Evolutionary conservation across 2,329 filamentous ascomycete genomes (phyloP), one percentile per base, ranked within the genome.

Genomic region (Scytalidium lignicola): DNA sequence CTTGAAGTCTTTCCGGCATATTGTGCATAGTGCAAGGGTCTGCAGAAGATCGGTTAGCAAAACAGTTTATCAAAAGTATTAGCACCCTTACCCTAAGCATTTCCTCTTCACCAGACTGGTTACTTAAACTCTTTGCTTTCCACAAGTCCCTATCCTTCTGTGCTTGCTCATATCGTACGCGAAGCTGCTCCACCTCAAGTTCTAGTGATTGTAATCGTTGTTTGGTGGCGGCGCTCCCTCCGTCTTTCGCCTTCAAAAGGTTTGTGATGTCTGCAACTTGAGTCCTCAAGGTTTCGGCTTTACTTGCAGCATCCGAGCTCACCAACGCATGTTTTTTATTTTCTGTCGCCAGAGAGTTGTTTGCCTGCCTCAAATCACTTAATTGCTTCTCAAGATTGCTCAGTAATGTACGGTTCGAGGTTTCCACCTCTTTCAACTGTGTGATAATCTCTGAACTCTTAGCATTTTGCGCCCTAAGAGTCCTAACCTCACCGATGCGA

Each of bases 361-460:
- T 83, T 17, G 86, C 80, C 55, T 92, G 88, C 65, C 86, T 90
- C 59, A 90, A 73, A 61, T 97, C 90, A 9, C 84, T 82, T 37
- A 93, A 71, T 64, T 97, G 91, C 71, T 96, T 96, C 69, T 99
- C 93, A 53, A 96, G 73, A 60, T 92, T 96, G 57, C 83, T 80
- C 17, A 93, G 74, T 22, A 96, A 70, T 15, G 83, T 82, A 44
- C 89, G 80, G 55, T 86, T 88, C 47, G 88, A 81, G 5, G 83
- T 76, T 65, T 97, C 93, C 1, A 89, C 80, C 48, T 97, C 92
- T 72, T 99, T 99, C 48, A 97, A 74, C 58, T 95, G 88, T 1
- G 90, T 80, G 40, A 99, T 91, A 51, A 97, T 95, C 65, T 97
- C 93, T 0, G 90, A 90, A 50, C 88, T 95, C 70, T 95, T 95